Evolutionary conservation across 1,139 yeast genomes (phyloP).

Genomic region (Yamadazyma membranifaciens): DNA sequence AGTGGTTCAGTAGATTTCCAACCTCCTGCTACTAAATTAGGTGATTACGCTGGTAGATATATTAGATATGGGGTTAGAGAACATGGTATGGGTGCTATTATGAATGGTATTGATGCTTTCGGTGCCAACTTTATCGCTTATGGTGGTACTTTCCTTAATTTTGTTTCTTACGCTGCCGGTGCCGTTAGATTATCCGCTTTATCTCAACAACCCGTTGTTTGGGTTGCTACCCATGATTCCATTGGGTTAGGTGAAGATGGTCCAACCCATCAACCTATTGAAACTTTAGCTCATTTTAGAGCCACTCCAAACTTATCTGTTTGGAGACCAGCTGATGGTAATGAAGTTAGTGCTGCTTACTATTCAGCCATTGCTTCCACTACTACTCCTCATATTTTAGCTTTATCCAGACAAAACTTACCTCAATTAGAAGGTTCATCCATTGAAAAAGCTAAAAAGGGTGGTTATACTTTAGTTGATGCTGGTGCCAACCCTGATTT

Average conservation of each 20-base stretch:
- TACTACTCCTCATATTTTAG: slow-evolving; percentile 84
- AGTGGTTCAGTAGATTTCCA: slow-evolving; percentile 88
- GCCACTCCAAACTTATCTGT: slow-evolving; percentile 93
- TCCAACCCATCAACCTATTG: slow-evolving; percentile 99
- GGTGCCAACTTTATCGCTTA: slow-evolving; percentile 92
- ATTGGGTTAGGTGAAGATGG: slow-evolving; percentile 99
- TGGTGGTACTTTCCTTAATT: slow-evolving; percentile 98
- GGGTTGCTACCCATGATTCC: slow-evolving; percentile 99
- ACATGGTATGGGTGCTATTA: slow-evolving; percentile 99
- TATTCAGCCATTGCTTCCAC: slow-evolving; percentile 67
- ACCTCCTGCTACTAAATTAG: slow-evolving; percentile 77
- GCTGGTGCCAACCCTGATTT: slow-evolving; percentile 65
- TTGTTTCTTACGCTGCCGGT: slow-evolving; percentile 97
- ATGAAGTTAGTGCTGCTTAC: slow-evolving; percentile 97
- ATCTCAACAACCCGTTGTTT: slow-evolving; percentile 89
- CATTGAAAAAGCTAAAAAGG: slow-evolving; percentile 88
- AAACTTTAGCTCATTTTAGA: slow-evolving; percentile 97
- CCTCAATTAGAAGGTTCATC: slow-evolving; percentile 95
- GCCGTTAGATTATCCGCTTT: slow-evolving; percentile 94
- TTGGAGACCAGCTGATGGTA: slow-evolving; percentile 99
- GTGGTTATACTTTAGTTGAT: slow-evolving; percentile 82
- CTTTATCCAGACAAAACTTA: slow-evolving; percentile 95
- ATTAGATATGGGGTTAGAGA: slow-evolving; percentile 99
- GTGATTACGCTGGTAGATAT: slow-evolving; percentile 90
- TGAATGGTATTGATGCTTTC: slow-evolving; percentile 96